Conservation (phyloP, 345 rosid genomes). For the Lumnitzera littorea region DNA sequence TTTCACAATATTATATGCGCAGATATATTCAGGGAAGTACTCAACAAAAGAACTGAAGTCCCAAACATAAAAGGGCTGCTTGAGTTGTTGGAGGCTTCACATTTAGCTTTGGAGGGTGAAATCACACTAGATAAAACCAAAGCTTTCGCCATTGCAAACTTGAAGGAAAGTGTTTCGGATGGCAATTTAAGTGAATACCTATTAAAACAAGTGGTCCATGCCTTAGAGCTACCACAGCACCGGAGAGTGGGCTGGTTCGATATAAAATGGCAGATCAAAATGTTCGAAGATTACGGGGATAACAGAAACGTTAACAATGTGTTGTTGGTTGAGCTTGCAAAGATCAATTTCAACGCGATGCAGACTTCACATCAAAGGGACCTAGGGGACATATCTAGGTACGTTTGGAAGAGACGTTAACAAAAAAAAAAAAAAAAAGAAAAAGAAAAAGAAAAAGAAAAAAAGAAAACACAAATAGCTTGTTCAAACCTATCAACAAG, state of each 20-base stretch:
- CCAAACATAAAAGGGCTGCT: slow-evolving; percentile 19
- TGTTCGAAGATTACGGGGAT: slow-evolving; percentile 3
- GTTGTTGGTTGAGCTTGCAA: slow-evolving; percentile 23
- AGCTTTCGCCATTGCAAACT: slow-evolving; percentile 10
- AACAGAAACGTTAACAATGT: background rate
- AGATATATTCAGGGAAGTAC: background rate
- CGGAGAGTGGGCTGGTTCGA: slow-evolving; percentile 43
- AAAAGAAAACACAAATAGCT: no score
- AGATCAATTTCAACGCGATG: slow-evolving; percentile 34
- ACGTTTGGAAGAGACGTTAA: no score
- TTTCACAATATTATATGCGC: no score
- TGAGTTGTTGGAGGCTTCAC: slow-evolving; percentile 41
- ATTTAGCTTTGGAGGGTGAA: slow-evolving; percentile 31
- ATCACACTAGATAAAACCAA: slow-evolving; percentile 21
- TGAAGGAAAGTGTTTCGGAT: slow-evolving; percentile 1
- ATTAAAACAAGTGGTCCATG: slow-evolving; percentile 9
- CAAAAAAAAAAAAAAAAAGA: no score
- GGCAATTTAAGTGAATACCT: slow-evolving; percentile 3
- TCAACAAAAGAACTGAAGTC: slow-evolving; percentile 7
- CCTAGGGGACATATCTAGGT: slow-evolving; percentile 11
- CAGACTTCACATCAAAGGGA: slow-evolving; percentile 43
- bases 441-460: no score
- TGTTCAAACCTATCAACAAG: no score
- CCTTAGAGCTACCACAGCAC: slow-evolving; percentile 35
- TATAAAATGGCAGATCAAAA: slow-evolving; percentile 31